Evolutionary conservation across 306 rosid genomes (phyloP).

Genomic region (Amphicarpaea edgeworthii): DNA sequence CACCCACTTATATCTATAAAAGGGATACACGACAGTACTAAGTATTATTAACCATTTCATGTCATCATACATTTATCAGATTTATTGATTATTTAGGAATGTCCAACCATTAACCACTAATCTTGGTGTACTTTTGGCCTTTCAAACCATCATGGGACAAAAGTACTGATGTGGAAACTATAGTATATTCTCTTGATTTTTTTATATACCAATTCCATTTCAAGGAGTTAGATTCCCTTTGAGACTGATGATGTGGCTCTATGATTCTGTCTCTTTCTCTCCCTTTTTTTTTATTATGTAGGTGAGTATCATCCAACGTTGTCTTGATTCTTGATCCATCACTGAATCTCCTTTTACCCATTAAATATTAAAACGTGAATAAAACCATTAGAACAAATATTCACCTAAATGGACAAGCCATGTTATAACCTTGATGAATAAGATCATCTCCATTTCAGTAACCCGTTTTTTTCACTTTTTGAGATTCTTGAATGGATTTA

Average conservation of each 20-base stretch:
- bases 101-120: background rate
- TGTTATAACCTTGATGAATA: too few relatives aligned
- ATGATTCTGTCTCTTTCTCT: background rate
- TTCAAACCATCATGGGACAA: background rate
- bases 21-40: background rate
- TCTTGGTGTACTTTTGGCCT: background rate
- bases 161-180: conserved; percentile 3
- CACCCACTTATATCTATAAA: background rate
- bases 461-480: too few relatives aligned
- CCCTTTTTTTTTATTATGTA: background rate
- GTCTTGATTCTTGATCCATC: background rate
- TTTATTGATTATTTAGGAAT: conserved; percentile 5
- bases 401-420: too few relatives aligned
- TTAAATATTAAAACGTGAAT: conserved; percentile 9
- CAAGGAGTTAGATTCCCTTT: background rate
- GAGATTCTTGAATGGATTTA: too few relatives aligned
- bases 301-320: background rate
- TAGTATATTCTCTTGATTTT: background rate
- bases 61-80: background rate
- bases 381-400: too few relatives aligned
- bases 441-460: too few relatives aligned
- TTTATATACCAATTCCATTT: background rate
- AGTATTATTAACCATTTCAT: background rate
- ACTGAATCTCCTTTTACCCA: background rate
- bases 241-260: conserved; percentile 18